These are phyloP conservation scores for Backusella morwellensis DNA, from an alignment of 192 early-diverging fungal genomes.

Conservation along the genomic window DNA sequence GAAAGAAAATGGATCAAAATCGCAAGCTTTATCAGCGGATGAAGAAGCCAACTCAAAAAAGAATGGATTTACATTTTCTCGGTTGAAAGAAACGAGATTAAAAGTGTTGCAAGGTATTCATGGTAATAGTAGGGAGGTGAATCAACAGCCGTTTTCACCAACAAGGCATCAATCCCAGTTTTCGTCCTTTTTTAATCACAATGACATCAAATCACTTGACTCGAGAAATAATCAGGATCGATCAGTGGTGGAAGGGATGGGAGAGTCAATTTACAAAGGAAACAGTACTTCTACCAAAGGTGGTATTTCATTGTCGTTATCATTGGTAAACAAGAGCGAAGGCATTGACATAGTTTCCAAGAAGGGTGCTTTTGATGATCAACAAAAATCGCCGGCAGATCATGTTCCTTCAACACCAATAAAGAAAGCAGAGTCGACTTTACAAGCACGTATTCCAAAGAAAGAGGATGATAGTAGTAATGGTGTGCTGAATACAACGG, in stretches of 20 bases:
- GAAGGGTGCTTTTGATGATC: background rate
- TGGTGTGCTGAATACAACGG: background rate
- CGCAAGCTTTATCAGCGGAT: background rate
- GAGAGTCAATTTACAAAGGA: background rate
- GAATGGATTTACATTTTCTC: background rate
- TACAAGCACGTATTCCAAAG: background rate
- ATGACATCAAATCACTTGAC: background rate
- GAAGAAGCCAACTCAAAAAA: background rate
- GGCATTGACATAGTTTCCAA: background rate
- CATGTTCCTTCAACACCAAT: background rate
- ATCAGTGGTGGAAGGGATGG: background rate
- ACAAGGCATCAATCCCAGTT: background rate
- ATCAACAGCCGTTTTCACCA: background rate
- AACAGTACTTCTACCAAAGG: background rate
- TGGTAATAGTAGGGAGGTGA: background rate
- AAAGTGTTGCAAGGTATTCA: background rate
- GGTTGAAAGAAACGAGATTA: background rate
- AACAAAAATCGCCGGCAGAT: background rate
- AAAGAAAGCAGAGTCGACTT: background rate
- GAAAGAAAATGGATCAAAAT: background rate
- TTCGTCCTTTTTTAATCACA: background rate
- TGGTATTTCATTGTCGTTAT: background rate
- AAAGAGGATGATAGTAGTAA: background rate
- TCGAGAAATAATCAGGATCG: background rate
- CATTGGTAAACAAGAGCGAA: background rate